Conservation (phyloP, 306 rosid species). For the Rosa persica region DNA sequence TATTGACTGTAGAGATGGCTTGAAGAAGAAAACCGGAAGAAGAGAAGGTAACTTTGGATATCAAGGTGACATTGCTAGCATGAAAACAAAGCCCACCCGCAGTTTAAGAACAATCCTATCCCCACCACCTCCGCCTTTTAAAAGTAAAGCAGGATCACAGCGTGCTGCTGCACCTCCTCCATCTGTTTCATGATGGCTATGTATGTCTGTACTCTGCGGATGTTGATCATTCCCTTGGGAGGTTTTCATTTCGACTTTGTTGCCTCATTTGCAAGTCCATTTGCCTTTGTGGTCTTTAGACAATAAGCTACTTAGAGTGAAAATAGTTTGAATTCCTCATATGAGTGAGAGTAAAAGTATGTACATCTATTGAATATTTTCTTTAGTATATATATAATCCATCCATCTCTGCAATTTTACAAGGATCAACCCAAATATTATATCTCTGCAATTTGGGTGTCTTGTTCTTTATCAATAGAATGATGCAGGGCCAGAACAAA, state of each 20-base stretch:
- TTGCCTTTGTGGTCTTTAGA: background rate
- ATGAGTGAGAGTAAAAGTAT: background rate
- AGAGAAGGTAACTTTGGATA: conserved; percentile 14
- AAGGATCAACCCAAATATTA: background rate
- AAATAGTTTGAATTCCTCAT: background rate
- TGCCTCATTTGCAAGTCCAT: conserved; percentile 8
- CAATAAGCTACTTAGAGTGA: background rate
- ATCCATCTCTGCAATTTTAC: background rate
- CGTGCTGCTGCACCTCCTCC: background rate
- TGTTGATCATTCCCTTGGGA: background rate
- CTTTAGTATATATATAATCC: too few species aligned
- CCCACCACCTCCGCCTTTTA: conserved; percentile 38
- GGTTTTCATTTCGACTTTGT: background rate
- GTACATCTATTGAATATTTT: background rate
- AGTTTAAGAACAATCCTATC: background rate
- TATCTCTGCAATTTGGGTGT: background rate
- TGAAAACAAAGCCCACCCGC: background rate
- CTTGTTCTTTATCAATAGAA: background rate
- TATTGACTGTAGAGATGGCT: conserved; percentile 17
- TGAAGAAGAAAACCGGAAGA: background rate
- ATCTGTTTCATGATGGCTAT: background rate
- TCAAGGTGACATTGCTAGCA: background rate
- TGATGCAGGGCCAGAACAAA: background rate
- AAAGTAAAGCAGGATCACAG: background rate
- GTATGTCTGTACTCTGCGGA: background rate